phyloP scores from a whole-genome alignment of 768 basidiomycete species.

The Fibroporia radiculosa region DNA sequence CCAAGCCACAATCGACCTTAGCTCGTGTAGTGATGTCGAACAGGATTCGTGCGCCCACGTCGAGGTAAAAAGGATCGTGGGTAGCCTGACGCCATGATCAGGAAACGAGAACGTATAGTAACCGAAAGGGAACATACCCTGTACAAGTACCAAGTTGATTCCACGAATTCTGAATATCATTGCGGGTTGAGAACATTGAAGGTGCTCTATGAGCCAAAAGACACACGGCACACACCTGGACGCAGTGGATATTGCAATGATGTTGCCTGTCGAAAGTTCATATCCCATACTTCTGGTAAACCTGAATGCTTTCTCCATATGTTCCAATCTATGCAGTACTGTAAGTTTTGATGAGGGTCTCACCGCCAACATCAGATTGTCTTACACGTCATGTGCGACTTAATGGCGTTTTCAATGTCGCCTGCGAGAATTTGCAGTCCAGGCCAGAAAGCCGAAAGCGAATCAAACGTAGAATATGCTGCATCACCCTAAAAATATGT shows the following conservation, averaged over 20 bases:
- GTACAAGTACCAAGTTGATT: constrained; percentile 95
- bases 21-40: constrained; percentile 66
- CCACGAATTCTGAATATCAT: constrained; percentile 66
- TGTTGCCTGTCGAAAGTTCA: constrained; percentile 61
- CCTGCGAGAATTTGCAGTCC: constrained; percentile 85
- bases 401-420: constrained; percentile 85
- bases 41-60: constrained; percentile 71
- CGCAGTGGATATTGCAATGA: constrained; percentile 75
- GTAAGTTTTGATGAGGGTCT: constrained; percentile 4
- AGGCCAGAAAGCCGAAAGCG: constrained; percentile 95
- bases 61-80: constrained; percentile 84
- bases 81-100: constrained; percentile 59
- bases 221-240: constrained; percentile 41
- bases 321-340: constrained; percentile 70
- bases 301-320: constrained; percentile 84
- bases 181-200: neutral
- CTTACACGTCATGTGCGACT: constrained; percentile 83
- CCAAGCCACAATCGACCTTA: constrained; percentile 81
- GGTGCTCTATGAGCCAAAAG: neutral
- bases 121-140: constrained; percentile 38
- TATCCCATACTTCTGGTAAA: constrained; percentile 90
- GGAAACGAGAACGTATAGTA: constrained; percentile 1
- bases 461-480: constrained; percentile 79
- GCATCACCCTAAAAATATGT: constrained; percentile 51
- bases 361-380: neutral